Base-by-base conservation (phyloP, 2,329 filamentous ascomycete genomes). In the Corniculantispora saksenae region DNA sequence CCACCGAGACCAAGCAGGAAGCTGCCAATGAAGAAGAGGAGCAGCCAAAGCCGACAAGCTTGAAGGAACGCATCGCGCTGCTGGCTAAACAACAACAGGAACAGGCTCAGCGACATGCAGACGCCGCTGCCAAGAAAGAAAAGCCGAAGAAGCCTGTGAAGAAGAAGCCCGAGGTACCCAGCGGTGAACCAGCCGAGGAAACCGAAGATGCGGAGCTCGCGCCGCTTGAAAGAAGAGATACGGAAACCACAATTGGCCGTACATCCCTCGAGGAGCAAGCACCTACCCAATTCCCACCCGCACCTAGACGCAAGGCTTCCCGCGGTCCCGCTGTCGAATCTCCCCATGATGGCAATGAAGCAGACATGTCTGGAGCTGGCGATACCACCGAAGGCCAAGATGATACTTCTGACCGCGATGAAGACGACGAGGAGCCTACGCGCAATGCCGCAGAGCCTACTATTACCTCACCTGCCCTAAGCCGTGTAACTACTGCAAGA, bases 21-120 rank as follows among this genome's bases (percentile, higher is more conserved):
- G 83, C 82, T 4, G 82, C 80, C 25, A 84, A 82, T 50, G 87
- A 83, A 19, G 86, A 82, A 6, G 92, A 95, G 63, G 92, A 96
- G 51, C 89, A 92, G 71, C 94, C 94, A 1, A 97, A 98, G 78
- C 93, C 94, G 27, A 91, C 93, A 64, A 97, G 92, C 70, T 78
- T 99, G 67, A 99, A 98, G 78, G 95, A 99, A 76, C 87, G 95
- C 67, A 97, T 99, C 79, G 95, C 95, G 32, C 82, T 97, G 61
- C 82, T 99, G 19, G 95, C 99, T 76, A 94, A 92, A 75, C 93
- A 98, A 76, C 95, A 99, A 77, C 82, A 92, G 75, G 95, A 98
- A 74, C 92, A 95, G 74, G 92, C 94, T 6, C 85, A 90, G 68
- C 85, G 94, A 61, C 91, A 94, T 77, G 91, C 91, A 9, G 92